Base-by-base conservation (phyloP, 306 rosid genomes). In the Citrullus colocynthis region DNA sequence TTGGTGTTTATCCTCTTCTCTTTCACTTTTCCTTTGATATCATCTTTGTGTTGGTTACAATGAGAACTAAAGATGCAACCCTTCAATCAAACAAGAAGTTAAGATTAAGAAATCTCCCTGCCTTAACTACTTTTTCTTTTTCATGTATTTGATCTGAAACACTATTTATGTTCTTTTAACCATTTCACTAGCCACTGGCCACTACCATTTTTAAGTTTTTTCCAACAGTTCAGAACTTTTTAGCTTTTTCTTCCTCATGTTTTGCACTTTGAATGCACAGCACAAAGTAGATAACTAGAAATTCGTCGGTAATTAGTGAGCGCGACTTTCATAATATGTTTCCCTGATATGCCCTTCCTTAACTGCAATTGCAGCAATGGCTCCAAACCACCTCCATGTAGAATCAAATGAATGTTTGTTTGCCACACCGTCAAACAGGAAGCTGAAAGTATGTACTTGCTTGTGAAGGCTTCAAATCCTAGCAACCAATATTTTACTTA, bases 381-480 rank as follows among this genome's bases (percentile, higher is more conserved):
- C 39, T 24, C 20, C 37, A n/a, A 65, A 65, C 73, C 30, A 37
- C 28, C 51, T 13, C 73, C 73, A 70, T 73, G 16, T 10, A n/a
- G 77, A 51, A 59, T 70, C 75, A 21, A 70, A 21, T 70, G 57
- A 70, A 7, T 7, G 17, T 32, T 15, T 51, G 30, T 51, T 44
- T 12, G 56, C 37, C 36, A 42, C 15, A 24, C 42, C 61, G 51
- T 51, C n/a, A 69, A 84, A 81, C 84, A 86, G 91, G 82, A 91
- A 85, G 82, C 80, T 93, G 75, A 89, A 89, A 94, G 97, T 91
- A 62, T 62, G 69, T 7, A 86, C 75, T 66, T 64, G 72, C 28
- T 63, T 34, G 21, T 63, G 17, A 36, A 32, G 45, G 70, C 45
- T 34, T 63, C 14, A 63, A 34, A 63, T 63, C 51, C 49, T 5